These are phyloP conservation scores for Tritrichomonas musculus DNA, from an alignment of 208 protist genomes.

Conservation along the genomic window DNA sequence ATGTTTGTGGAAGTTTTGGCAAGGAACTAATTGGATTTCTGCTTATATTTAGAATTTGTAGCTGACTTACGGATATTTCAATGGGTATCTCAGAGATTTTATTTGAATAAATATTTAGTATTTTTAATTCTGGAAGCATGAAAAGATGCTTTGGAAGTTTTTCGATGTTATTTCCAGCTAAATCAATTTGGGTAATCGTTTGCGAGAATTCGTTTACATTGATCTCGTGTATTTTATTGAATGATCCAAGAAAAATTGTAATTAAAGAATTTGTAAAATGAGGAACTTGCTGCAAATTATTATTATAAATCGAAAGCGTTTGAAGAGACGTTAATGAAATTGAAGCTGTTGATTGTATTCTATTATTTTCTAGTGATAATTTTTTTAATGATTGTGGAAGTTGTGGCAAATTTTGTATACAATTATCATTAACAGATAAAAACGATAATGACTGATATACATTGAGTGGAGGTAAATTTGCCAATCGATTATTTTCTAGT, in stretches of 20 bases:
- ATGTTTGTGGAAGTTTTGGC: background rate
- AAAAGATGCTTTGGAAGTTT: background rate
- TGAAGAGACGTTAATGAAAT: background rate
- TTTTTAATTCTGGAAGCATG: background rate
- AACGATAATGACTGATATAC: background rate
- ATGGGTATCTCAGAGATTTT: background rate
- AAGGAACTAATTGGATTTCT: background rate
- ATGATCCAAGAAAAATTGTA: background rate
- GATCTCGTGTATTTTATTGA: background rate
- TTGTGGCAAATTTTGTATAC: background rate
- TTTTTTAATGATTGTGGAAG: background rate
- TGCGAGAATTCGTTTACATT: background rate
- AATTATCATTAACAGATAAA: background rate
- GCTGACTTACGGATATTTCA: background rate
- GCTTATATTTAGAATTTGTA: background rate
- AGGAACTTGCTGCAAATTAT: background rate
- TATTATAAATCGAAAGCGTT: background rate
- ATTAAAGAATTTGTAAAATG: background rate
- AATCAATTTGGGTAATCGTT: background rate
- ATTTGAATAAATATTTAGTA: background rate
- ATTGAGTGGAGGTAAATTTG: background rate
- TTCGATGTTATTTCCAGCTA: background rate
- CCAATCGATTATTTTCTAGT: background rate
- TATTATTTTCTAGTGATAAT: background rate
- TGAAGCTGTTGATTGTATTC: background rate